Evolutionary conservation across 2,329 filamentous ascomycete species (phyloP).

Genomic region (Penicillium sp.): DNA sequence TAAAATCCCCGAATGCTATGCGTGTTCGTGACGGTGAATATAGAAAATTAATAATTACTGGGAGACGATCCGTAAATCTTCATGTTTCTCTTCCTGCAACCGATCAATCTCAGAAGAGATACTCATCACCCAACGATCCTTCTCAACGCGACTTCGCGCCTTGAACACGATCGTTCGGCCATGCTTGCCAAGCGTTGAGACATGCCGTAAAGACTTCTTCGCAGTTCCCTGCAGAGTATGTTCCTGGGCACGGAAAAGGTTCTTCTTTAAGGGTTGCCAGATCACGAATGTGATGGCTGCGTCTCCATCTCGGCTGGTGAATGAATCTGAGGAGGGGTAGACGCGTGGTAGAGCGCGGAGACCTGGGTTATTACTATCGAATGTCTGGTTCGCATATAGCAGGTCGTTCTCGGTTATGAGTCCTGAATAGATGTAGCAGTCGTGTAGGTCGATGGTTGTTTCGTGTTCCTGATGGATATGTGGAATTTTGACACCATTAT

Average conservation of each 20-base stretch:
- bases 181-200: conserved; percentile 61
- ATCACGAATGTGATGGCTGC: conserved; percentile 68
- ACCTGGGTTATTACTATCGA: conserved; percentile 63
- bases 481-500: conserved; percentile 56
- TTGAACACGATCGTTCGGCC: conserved; percentile 67
- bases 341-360: conserved; percentile 60
- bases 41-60: conserved; percentile 6
- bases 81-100: conserved; percentile 46
- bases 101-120: conserved; percentile 67
- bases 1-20: conserved; percentile 1
- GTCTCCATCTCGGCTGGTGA: conserved; percentile 64
- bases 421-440: conserved; percentile 67
- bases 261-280: conserved; percentile 61
- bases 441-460: conserved; percentile 58
- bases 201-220: conserved; percentile 55
- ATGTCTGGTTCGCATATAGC: conserved; percentile 64
- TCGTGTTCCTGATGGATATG: conserved; percentile 65
- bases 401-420: conserved; percentile 63
- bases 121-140: conserved; percentile 67
- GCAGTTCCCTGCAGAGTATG: conserved; percentile 40
- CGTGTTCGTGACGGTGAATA: conserved; percentile 4
- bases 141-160: conserved; percentile 62
- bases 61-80: conserved; percentile 52
- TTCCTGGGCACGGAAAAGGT: conserved; percentile 53
- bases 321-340: conserved; percentile 58